Evolutionary conservation across 345 rosid species (phyloP).

Genomic region (Kernera saxatilis): DNA sequence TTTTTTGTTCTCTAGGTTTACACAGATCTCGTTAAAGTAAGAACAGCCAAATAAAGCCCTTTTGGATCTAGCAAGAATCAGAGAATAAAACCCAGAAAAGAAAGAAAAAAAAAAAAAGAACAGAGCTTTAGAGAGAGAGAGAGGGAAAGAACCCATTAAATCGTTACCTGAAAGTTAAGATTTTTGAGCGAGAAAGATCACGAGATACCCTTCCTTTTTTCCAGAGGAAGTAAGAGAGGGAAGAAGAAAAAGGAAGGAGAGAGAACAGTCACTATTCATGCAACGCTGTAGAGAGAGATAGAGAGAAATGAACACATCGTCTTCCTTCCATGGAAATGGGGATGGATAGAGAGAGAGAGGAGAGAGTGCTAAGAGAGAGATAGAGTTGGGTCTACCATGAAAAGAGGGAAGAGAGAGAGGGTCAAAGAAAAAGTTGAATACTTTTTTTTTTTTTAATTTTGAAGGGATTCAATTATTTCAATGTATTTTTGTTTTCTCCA

Average conservation of each 20-base stretch:
- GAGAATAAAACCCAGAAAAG: conserved; percentile 36
- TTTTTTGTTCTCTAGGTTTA: not conserved
- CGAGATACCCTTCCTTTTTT: not conserved
- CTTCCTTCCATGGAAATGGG: conserved; percentile 40
- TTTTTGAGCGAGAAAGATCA: conserved; percentile 20
- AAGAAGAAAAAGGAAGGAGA: conserved; percentile 17
- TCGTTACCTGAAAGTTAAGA: conserved; percentile 20
- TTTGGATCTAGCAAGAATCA: conserved; percentile 41
- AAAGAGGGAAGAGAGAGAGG: conserved; percentile 40
- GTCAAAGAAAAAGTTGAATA: conserved; percentile 46
- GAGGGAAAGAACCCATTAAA: not conserved
- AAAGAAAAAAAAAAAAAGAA: conserved; percentile 23
- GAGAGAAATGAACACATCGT: conserved; percentile 25
- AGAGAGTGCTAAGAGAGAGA: conserved; percentile 30
- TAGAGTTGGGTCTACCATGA: no score
- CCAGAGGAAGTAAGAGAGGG: conserved; percentile 9
- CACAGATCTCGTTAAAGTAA: conserved; percentile 43
- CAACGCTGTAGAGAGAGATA: conserved; percentile 36
- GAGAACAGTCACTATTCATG: conserved; percentile 28
- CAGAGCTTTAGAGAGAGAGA: conserved; percentile 31
- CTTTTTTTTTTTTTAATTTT: conserved; percentile 14
- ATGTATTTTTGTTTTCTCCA: conserved; percentile 29
- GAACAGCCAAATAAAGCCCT: conserved; percentile 25
- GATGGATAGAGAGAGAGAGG: conserved; percentile 29
- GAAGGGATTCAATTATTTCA: conserved; percentile 28